phyloP scores from a whole-genome alignment of 2,329 filamentous ascomycete genomes.

The Periconia macrospinosa region DNA sequence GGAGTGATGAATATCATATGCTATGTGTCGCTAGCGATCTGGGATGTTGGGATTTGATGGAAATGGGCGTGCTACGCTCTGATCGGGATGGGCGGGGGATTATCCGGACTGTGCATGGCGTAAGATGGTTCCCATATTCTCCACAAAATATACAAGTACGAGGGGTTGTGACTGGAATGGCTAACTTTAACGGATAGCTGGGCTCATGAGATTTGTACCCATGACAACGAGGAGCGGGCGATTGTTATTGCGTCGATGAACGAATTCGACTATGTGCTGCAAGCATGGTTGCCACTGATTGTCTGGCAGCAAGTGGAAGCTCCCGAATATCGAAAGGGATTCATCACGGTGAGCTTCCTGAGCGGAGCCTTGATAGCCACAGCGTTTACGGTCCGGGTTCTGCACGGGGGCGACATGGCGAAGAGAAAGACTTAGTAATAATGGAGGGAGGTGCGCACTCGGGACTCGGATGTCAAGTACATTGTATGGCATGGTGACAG shows the following conservation, averaged over 20 bases:
- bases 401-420: slow-evolving; percentile 47
- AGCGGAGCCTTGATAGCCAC: slow-evolving; percentile 50
- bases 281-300: slow-evolving; percentile 69
- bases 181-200: slow-evolving; percentile 37
- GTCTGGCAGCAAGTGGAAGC: slow-evolving; percentile 68
- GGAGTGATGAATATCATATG: slow-evolving; percentile 46
- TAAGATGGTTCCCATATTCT: too few relatives aligned
- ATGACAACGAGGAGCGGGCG: slow-evolving; percentile 66
- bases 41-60: slow-evolving; percentile 57
- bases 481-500: too few relatives aligned
- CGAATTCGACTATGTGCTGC: slow-evolving; percentile 68
- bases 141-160: slow-evolving; percentile 32
- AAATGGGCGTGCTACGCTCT: slow-evolving; percentile 67
- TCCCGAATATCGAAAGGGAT: slow-evolving; percentile 64
- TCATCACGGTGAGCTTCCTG: slow-evolving; percentile 48
- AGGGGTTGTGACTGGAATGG: slow-evolving; percentile 11
- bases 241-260: slow-evolving; percentile 69
- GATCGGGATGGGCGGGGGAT: slow-evolving; percentile 49
- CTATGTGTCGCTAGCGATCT: slow-evolving; percentile 50
- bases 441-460: too few relatives aligned
- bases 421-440: neutral
- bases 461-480: too few relatives aligned
- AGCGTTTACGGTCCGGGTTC: slow-evolving; percentile 50
- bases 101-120: slow-evolving; percentile 55
- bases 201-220: slow-evolving; percentile 58